A percentile compares a stretch with the other conserved stretches of the same genome.
Evolutionary conservation across 192 early-diverging fungal species (phyloP).

Genomic region (Lobosporangium transversale): DNA sequence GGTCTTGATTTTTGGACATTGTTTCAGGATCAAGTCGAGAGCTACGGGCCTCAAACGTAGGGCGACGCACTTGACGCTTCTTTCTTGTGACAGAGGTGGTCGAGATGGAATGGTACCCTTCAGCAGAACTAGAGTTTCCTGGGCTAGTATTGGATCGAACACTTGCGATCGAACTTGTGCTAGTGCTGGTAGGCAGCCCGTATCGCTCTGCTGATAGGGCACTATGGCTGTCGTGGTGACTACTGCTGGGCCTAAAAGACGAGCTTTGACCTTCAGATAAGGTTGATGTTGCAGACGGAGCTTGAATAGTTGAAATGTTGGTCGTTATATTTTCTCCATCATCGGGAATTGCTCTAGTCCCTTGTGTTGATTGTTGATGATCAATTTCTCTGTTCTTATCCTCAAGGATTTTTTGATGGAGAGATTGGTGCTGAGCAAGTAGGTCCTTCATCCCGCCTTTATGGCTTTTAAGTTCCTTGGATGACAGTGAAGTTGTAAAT

Average conservation of each 20-base stretch:
- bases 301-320: slow-evolving; percentile 1
- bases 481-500: slow-evolving; percentile 1
- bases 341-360: background rate
- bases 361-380: background rate
- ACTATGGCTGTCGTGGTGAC: background rate
- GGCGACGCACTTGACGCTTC: slow-evolving; percentile 47
- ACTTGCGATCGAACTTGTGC: slow-evolving; percentile 15
- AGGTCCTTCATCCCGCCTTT: slow-evolving; percentile 12
- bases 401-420: slow-evolving; percentile 18
- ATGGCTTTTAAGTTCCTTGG: background rate
- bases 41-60: slow-evolving; percentile 48
- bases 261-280: slow-evolving; percentile 8
- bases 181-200: slow-evolving; percentile 6
- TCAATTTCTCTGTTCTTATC: too few relatives aligned
- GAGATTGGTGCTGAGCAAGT: slow-evolving; percentile 17
- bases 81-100: slow-evolving; percentile 21
- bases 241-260: background rate
- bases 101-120: slow-evolving; percentile 29
- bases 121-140: slow-evolving; percentile 22
- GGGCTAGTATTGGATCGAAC: slow-evolving; percentile 18
- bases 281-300: slow-evolving; percentile 23
- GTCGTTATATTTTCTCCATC: background rate
- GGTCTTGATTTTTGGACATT: slow-evolving; percentile 41
- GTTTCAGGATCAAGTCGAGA: slow-evolving; percentile 57
- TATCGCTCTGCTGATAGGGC: slow-evolving; percentile 3